These are phyloP conservation scores for Thalia dealbata DNA, from an alignment of 176 grass and related monocot species.

Conservation along the genomic window DNA sequence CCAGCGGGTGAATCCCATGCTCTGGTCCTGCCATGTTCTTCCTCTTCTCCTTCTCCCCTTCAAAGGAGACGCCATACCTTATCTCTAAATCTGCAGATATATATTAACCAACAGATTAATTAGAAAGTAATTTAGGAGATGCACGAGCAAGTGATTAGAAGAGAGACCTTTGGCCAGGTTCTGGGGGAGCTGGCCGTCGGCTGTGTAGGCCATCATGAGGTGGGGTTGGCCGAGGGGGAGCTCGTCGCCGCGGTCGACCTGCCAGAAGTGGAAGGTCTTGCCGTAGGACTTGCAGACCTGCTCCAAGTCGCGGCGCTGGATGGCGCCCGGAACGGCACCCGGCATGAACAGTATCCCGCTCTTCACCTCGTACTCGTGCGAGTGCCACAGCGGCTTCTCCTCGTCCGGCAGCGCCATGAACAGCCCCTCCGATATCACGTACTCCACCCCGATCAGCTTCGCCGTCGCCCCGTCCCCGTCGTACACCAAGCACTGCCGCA, in stretches of 20 bases:
- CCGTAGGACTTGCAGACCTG: constrained; percentile 55
- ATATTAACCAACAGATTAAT: too few species aligned
- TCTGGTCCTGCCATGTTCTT: constrained; percentile 58
- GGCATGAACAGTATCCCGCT: constrained; percentile 64
- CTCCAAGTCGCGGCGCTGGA: constrained; percentile 53
- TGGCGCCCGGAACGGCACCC: constrained; percentile 33
- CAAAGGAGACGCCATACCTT: constrained; percentile 54
- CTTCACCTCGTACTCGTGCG: constrained; percentile 85
- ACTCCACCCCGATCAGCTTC: constrained; percentile 73
- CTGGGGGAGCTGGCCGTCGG: constrained; percentile 46
- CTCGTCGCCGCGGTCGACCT: constrained; percentile 71
- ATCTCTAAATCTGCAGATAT: constrained; percentile 64
- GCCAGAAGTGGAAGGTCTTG: constrained; percentile 86
- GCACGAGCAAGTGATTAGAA: too few species aligned
- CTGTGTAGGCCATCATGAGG: constrained; percentile 79
- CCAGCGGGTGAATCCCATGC: constrained; percentile 80
- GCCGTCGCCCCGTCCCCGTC: constrained; percentile 41
- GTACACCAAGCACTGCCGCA: constrained; percentile 79
- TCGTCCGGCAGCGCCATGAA: constrained; percentile 71
- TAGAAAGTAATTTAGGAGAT: too few species aligned
- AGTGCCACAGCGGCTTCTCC: constrained; percentile 87
- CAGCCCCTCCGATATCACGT: constrained; percentile 41
- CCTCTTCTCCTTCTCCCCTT: constrained; percentile 50
- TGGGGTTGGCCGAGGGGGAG: constrained; percentile 57
- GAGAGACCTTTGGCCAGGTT: constrained; percentile 43